Evolutionary conservation across 148 eudicot genomes (phyloP), one percentile per base, ranked within the genome.

Genomic region (Heliosperma pusillum): DNA sequence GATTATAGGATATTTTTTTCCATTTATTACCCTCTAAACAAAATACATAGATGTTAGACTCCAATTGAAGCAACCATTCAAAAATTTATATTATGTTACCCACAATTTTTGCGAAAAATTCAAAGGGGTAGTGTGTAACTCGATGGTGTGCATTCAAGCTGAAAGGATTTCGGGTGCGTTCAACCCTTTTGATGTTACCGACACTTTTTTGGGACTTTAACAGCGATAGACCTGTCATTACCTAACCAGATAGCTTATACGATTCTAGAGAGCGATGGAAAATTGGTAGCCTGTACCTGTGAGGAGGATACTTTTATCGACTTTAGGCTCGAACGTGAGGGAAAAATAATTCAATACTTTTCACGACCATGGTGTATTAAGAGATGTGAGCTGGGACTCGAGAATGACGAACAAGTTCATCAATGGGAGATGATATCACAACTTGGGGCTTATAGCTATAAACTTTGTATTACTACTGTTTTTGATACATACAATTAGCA

Each of bases 121-220:
- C 67, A 7, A 3, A 1, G 55, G 55, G 26, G 26, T 69, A 24
- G 72, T 69, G 5, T 69, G 27, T 47, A 69, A 69, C 17, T 56
- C 33, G 16, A 69, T 69, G 72, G 57, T 45, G 16, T 69, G 72
- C 30, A 15, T 69, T 69, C 55, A 7, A 0, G 19, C 20, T 10
- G 1, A 5, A 19, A 22, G 0, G 10, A 22, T 45, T 44, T 44
- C 47, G 19, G 72, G 72, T 24, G 19, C 30, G n/a, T 69, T 69
- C 33, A 69, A 69, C 47, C 58, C 72, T 20, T 69, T 69, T 6
- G 58, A 69, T 3, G 56, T 69, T 21, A 69, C 72, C 22, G n/a
- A 57, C 12, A 45, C 57, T 50, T 69, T 53, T 22, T 5, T 19
- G 59, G 55, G n/a, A 69, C 72, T 22, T 25, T 69, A 29, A 53